Evolutionary conservation across 2,329 filamentous ascomycete species (phyloP).

Genomic region (Stachybotrys echinatus): DNA sequence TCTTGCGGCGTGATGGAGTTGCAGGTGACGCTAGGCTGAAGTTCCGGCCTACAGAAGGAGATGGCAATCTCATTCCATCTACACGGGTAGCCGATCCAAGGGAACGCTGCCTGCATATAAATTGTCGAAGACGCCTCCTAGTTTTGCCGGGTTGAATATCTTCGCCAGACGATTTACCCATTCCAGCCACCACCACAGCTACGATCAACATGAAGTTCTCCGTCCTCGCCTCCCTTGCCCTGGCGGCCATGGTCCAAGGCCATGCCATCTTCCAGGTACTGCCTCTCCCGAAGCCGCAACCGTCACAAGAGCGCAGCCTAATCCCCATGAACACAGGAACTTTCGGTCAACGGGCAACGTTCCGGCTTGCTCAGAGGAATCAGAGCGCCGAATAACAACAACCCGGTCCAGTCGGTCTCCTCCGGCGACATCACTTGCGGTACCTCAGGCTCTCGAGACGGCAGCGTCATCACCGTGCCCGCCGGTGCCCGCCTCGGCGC

Average conservation of each 20-base stretch:
- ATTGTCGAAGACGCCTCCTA: background rate
- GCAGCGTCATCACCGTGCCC: slow-evolving; percentile 36
- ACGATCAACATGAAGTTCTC: slow-evolving; percentile 9
- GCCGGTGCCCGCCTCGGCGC: slow-evolving; percentile 43
- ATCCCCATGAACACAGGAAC: slow-evolving; percentile 16
- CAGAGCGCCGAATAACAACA: slow-evolving; percentile 42
- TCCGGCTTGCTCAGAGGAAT: slow-evolving; percentile 44
- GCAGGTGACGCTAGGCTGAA: background rate
- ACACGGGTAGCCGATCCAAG: background rate
- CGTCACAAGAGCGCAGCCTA: no score
- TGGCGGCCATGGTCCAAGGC: slow-evolving; percentile 25
- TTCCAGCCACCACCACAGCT: background rate
- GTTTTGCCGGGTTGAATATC: background rate
- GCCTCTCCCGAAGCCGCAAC: no score
- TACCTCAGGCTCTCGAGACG: slow-evolving; percentile 28
- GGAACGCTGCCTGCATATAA: background rate
- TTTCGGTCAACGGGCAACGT: slow-evolving; percentile 43
- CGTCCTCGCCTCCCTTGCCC: slow-evolving; percentile 3
- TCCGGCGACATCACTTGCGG: slow-evolving; percentile 42
- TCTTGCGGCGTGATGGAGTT: background rate
- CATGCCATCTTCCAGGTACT: slow-evolving; percentile 37
- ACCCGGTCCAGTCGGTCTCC: slow-evolving; percentile 43
- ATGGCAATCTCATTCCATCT: background rate
- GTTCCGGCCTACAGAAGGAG: background rate
- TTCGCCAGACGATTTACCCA: background rate